These are phyloP conservation scores for Fusarium tuaranense DNA, from an alignment of 2,329 filamentous ascomycete genomes.

Conservation along the genomic window DNA sequence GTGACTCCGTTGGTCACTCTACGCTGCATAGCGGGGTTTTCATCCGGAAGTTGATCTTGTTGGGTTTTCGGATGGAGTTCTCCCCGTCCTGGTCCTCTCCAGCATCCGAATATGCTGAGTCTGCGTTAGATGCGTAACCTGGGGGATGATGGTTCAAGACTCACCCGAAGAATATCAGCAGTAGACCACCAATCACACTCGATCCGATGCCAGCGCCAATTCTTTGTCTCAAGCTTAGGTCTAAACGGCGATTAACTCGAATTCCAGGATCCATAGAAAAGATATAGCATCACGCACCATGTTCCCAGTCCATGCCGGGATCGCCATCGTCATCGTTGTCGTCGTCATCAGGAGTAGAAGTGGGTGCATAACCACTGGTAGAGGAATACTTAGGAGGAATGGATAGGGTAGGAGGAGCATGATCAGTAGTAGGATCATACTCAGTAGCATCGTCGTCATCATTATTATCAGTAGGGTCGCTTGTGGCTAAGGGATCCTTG, in stretches of 20 bases:
- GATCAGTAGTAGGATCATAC: too few relatives aligned
- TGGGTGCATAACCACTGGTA: too few relatives aligned
- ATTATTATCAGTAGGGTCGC: too few relatives aligned
- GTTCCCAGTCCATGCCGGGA: neutral
- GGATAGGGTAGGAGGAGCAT: too few relatives aligned
- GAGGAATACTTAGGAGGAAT: too few relatives aligned
- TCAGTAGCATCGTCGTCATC: too few relatives aligned
- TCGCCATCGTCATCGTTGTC: neutral
- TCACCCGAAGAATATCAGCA: constrained; percentile 27
- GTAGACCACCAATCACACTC: constrained; percentile 8
- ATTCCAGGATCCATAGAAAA: too few relatives aligned
- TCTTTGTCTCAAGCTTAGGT: constrained; percentile 21
- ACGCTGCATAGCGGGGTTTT: too few relatives aligned
- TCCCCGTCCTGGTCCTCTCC: neutral
- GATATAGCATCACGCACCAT: neutral
- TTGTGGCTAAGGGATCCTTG: too few relatives aligned
- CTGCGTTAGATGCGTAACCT: neutral
- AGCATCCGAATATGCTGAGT: constrained; percentile 24
- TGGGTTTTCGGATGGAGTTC: neutral
- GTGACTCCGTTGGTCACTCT: neutral
- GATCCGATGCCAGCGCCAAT: constrained; percentile 23
- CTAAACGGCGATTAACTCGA: neutral
- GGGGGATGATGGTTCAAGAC: neutral
- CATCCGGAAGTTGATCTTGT: too few relatives aligned
- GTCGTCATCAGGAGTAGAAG: too few relatives aligned